A percentile compares a stretch with the other conserved stretches of the same genome.
These are phyloP conservation scores for Closterium sp. DNA, from an alignment of 139 green algal species.

Conservation along the genomic window DNA sequence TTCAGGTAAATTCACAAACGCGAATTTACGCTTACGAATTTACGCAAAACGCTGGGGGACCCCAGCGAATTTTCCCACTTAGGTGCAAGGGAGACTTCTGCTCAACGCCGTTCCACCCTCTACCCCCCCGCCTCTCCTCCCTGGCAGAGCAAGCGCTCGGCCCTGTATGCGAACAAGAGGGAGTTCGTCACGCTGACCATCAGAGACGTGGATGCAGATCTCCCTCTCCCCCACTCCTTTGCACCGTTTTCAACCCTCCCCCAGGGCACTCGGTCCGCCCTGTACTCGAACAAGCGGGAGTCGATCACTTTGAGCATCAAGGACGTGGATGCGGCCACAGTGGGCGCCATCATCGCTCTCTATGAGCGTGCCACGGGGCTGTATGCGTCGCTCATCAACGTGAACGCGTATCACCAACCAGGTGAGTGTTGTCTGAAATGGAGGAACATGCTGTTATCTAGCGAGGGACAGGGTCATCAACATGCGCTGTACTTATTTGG, in stretches of 20 bases:
- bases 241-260: too few species aligned
- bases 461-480: not conserved
- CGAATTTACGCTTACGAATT: too few species aligned
- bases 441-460: not conserved
- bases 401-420: slow-evolving; percentile 49
- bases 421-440: too few species aligned
- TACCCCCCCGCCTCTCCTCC: not conserved
- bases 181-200: slow-evolving; percentile 38
- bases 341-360: slow-evolving; percentile 44
- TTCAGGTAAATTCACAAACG: too few species aligned
- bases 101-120: too few species aligned
- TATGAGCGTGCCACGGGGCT: slow-evolving; percentile 37
- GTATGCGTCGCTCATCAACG: slow-evolving; percentile 40
- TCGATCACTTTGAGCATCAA: slow-evolving; percentile 35
- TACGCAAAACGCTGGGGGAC: too few species aligned
- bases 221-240: not conserved
- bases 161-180: slow-evolving; percentile 5
- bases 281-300: slow-evolving; percentile 29
- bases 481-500: not conserved
- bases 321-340: slow-evolving; percentile 21
- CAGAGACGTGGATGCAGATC: slow-evolving; percentile 12
- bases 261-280: slow-evolving; percentile 31
- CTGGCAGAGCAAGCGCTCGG: slow-evolving; percentile 25
- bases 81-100: too few species aligned
- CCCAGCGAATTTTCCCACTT: too few species aligned